phyloP scores from a whole-genome alignment of 441 rosid genomes.

The Erysimum cheiri region DNA sequence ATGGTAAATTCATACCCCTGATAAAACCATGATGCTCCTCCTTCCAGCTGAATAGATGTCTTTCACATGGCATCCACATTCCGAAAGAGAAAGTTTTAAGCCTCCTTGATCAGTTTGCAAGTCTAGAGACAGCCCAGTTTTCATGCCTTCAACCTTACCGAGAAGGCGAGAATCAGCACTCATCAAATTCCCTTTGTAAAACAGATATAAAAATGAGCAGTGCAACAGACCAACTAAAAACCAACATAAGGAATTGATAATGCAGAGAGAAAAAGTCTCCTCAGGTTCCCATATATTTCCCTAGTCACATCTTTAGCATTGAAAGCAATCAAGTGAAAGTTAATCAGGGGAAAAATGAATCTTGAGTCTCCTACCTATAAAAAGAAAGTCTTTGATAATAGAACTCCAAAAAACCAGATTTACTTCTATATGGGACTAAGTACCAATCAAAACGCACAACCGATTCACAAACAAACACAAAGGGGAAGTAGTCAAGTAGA shows the following conservation, averaged over 20 bases:
- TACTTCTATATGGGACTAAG: no score
- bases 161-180: conserved; percentile 58
- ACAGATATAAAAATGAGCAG: conserved; percentile 44
- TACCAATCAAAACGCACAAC: no score
- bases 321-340: neutral
- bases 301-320: neutral
- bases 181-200: conserved; percentile 56
- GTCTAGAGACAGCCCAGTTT: conserved; percentile 78
- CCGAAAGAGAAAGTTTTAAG: conserved; percentile 67
- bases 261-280: conserved; percentile 7
- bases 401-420: no score
- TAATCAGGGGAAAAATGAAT: neutral
- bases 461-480: no score
- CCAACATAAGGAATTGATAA: neutral
- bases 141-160: conserved; percentile 95
- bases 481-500: no score
- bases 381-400: no score
- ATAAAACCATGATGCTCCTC: conserved; percentile 99
- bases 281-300: conserved; percentile 14
- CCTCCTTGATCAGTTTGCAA: conserved; percentile 74
- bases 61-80: conserved; percentile 81
- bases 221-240: conserved; percentile 25
- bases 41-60: conserved; percentile 71
- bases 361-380: neutral
- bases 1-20: conserved; percentile 71